These are phyloP conservation scores for Stemphylium lycopersici DNA, from an alignment of 2,329 filamentous ascomycete genomes.

Conservation along the genomic window DNA sequence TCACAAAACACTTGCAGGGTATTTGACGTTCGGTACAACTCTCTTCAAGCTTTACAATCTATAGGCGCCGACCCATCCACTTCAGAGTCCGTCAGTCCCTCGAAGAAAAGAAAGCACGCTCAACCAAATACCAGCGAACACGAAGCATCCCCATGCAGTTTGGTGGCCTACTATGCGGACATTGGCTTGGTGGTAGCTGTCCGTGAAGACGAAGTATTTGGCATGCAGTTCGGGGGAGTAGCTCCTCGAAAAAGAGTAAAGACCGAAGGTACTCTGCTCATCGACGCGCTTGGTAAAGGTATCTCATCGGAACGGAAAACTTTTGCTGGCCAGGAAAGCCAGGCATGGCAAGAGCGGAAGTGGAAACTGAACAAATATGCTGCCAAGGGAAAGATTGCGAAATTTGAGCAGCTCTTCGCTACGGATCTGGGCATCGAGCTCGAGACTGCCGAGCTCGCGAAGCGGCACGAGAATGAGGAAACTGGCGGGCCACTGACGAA, in stretches of 20 bases:
- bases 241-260: constrained; percentile 47
- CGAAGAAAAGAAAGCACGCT: constrained; percentile 44
- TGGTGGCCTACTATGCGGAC: constrained; percentile 64
- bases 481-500: constrained; percentile 30
- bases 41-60: constrained; percentile 53
- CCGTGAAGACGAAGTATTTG: constrained; percentile 67
- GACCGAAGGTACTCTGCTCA: constrained; percentile 62
- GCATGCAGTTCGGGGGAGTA: constrained; percentile 60
- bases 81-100: constrained; percentile 38
- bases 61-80: constrained; percentile 29
- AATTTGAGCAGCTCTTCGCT: constrained; percentile 52
- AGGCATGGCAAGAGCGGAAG: constrained; percentile 39
- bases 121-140: constrained; percentile 51
- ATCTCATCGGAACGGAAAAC: constrained; percentile 34
- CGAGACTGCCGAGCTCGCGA: constrained; percentile 23
- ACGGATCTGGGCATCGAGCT: constrained; percentile 46
- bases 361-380: constrained; percentile 47
- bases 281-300: constrained; percentile 76
- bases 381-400: constrained; percentile 43
- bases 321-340: constrained; percentile 14
- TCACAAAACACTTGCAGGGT: constrained; percentile 59
- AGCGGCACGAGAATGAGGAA: constrained; percentile 27
- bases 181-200: constrained; percentile 71
- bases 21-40: constrained; percentile 72
- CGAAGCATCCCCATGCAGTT: constrained; percentile 41